A percentile compares a stretch with the other conserved stretches of the same genome.
These are phyloP conservation scores for Calamus simplicifolius DNA, from an alignment of 176 grass and related monocot genomes.

Conservation along the genomic window DNA sequence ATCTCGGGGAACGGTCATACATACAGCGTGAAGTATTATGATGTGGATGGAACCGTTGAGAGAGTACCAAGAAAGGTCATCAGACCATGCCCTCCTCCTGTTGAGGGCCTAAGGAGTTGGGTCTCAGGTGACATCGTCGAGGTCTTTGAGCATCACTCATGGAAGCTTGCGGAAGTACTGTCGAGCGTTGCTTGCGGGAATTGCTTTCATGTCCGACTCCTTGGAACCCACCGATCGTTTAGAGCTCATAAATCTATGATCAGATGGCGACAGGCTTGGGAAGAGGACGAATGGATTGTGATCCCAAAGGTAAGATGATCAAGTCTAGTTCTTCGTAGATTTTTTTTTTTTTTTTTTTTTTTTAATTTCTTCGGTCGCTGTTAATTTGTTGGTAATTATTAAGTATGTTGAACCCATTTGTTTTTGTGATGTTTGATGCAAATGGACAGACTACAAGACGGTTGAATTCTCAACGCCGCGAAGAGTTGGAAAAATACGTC, in stretches of 20 bases:
- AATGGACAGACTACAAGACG: neutral
- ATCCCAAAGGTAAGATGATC: slow-evolving; percentile 31
- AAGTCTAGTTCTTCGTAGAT: too few relatives aligned
- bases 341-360: slow-evolving; percentile 1
- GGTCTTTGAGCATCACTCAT: slow-evolving; percentile 30
- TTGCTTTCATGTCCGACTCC: slow-evolving; percentile 29
- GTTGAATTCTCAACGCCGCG: neutral
- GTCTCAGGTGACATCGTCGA: slow-evolving; percentile 39
- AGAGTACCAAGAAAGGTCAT: slow-evolving; percentile 41
- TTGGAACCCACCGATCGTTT: slow-evolving; percentile 14
- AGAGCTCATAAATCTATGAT: slow-evolving; percentile 1
- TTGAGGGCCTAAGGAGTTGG: slow-evolving; percentile 18
- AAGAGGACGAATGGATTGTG: slow-evolving; percentile 28
- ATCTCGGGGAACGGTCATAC: slow-evolving; percentile 50
- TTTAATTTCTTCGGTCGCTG: too few relatives aligned
- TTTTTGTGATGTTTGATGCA: neutral
- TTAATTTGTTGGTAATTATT: too few relatives aligned
- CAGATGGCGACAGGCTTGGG: slow-evolving; percentile 6
- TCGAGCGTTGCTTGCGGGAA: neutral
- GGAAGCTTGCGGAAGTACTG: slow-evolving; percentile 41
- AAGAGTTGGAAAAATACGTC: neutral
- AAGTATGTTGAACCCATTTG: neutral
- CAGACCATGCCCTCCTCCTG: slow-evolving; percentile 33
- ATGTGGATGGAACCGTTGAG: neutral
- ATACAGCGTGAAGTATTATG: slow-evolving; percentile 34